phyloP scores from a whole-genome alignment of 1,139 yeast species.

The Ogataea hybrid region DNA sequence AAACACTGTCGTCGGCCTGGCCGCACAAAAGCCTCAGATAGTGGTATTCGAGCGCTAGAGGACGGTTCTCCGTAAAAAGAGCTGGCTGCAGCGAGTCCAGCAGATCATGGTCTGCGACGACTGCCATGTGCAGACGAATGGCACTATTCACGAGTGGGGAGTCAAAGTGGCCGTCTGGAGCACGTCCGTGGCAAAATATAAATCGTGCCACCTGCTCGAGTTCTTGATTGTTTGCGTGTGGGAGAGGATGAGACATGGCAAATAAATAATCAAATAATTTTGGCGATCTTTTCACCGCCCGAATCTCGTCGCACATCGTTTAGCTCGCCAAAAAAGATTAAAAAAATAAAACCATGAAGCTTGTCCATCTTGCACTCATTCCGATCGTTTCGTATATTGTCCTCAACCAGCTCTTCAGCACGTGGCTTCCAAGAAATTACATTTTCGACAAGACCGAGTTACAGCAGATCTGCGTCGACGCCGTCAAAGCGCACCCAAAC shows the following conservation, averaged over 20 bases:
- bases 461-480: constrained; percentile 48
- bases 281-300: not conserved
- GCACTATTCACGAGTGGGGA: not conserved
- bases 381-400: constrained; percentile 33
- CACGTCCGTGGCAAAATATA: not conserved
- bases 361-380: constrained; percentile 22
- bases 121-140: not conserved
- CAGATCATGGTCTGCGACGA: not conserved
- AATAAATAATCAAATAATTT: not conserved
- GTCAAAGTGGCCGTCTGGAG: not conserved
- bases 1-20: not conserved
- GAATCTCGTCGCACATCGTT: constrained; percentile 2
- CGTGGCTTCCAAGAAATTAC: constrained; percentile 70
- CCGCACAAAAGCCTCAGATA: not conserved
- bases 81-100: not conserved
- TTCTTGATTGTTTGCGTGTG: too few species aligned
- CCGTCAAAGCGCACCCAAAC: constrained; percentile 51
- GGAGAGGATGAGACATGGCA: not conserved
- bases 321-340: not conserved
- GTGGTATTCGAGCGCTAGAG: constrained; percentile 1
- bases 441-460: constrained; percentile 49
- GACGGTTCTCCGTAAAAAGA: not conserved
- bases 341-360: constrained; percentile 8
- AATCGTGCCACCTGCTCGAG: too few species aligned
- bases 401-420: constrained; percentile 45